Conservation (phyloP, 768 basidiomycete species). For the Aureoboletus auriporus region DNA sequence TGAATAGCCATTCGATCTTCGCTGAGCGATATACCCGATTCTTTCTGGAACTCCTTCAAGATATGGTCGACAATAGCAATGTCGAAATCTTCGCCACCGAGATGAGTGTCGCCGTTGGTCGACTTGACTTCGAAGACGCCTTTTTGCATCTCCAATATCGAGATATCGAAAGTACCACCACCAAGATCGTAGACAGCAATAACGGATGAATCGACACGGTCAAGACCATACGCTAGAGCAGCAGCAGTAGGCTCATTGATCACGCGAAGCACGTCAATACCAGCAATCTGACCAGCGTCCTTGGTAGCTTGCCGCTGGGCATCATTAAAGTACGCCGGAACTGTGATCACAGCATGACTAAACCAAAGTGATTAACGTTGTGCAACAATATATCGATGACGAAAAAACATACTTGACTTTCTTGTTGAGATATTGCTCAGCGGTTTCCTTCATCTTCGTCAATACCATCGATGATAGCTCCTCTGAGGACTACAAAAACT, state of each 20-base stretch:
- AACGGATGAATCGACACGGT: slow-evolving; percentile 73
- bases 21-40: slow-evolving; percentile 74
- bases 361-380: not conserved
- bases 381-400: not conserved
- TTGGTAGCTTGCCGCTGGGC: slow-evolving; percentile 99
- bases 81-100: slow-evolving; percentile 97
- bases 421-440: slow-evolving; percentile 90
- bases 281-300: slow-evolving; percentile 95
- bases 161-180: slow-evolving; percentile 99
- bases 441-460: slow-evolving; percentile 93
- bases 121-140: slow-evolving; percentile 99
- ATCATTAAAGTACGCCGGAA: slow-evolving; percentile 99
- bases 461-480: slow-evolving; percentile 87
- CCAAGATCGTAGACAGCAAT: slow-evolving; percentile 99
- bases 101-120: slow-evolving; percentile 98
- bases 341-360: slow-evolving; percentile 88
- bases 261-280: slow-evolving; percentile 94
- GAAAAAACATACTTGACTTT: slow-evolving; percentile 78
- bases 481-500: slow-evolving; percentile 63
- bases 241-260: slow-evolving; percentile 99
- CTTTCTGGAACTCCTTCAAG: slow-evolving; percentile 92
- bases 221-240: slow-evolving; percentile 96
- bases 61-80: slow-evolving; percentile 83
- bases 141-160: slow-evolving; percentile 98
- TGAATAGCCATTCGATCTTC: slow-evolving; percentile 96